phyloP scores from a whole-genome alignment of 2,329 filamentous ascomycete species.

The Penicillium brevicompactum region DNA sequence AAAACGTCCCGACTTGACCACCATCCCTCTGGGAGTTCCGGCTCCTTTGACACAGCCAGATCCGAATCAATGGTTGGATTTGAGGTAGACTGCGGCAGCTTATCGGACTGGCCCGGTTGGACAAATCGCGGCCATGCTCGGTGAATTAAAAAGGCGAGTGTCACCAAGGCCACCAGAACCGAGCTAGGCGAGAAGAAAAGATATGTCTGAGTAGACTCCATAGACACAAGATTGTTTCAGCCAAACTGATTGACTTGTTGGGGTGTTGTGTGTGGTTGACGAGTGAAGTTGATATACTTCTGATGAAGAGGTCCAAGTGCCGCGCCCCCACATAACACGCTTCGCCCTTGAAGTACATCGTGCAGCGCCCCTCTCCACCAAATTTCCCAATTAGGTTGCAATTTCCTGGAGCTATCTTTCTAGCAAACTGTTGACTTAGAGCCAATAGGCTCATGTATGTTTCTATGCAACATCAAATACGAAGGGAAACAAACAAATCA shows the following conservation, averaged over 20 bases:
- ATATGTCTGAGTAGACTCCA: conserved; percentile 19
- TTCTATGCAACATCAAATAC: too few relatives aligned
- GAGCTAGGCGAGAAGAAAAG: conserved; percentile 13
- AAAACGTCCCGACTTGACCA: conserved; percentile 47
- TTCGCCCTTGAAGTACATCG: conserved; percentile 5
- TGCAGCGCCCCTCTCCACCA: conserved; percentile 4
- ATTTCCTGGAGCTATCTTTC: conserved; percentile 20
- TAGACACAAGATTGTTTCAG: not conserved
- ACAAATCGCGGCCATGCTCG: conserved; percentile 16
- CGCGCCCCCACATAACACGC: conserved; percentile 19
- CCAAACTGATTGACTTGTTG: not conserved
- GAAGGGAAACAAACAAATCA: too few relatives aligned
- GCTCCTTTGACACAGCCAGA: conserved; percentile 39
- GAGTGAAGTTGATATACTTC: conserved; percentile 18
- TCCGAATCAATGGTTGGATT: not conserved
- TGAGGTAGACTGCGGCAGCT: not conserved
- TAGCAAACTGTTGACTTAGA: not conserved
- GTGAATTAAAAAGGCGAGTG: conserved; percentile 12
- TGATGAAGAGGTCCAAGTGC: conserved; percentile 12
- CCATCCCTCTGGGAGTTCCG: conserved; percentile 44
- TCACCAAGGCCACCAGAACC: conserved; percentile 15
- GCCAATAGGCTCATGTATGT: too few relatives aligned
- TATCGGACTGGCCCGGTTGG: not conserved
- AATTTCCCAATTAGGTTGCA: conserved; percentile 28
- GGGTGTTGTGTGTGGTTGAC: not conserved